Conservation (phyloP, 2,329 filamentous ascomycete genomes). For the Penicillium sp. region DNA sequence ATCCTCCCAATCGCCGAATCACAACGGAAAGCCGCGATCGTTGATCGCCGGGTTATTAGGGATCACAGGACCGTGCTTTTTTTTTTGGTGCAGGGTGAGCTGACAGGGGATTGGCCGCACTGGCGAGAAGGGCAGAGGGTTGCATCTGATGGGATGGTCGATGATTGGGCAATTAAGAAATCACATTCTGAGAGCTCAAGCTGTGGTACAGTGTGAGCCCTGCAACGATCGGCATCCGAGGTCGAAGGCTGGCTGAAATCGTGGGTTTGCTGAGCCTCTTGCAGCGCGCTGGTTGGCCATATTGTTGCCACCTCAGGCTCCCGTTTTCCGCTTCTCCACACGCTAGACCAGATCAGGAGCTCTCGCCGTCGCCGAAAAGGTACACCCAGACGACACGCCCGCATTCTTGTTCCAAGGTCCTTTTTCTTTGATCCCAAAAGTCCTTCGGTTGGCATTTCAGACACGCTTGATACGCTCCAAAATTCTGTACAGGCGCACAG, state of each 20-base stretch:
- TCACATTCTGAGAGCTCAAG: neutral
- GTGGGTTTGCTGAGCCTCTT: neutral
- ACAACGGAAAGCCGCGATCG: neutral
- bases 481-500: neutral
- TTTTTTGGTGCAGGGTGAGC: neutral
- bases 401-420: neutral
- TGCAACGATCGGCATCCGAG: neutral
- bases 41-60: neutral
- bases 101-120: neutral
- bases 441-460: neutral
- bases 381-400: neutral
- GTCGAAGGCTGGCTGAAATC: neutral
- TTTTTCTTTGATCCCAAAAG: neutral
- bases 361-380: neutral
- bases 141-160: neutral
- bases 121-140: neutral
- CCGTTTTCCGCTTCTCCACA: neutral
- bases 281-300: neutral
- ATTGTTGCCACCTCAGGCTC: neutral
- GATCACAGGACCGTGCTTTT: neutral
- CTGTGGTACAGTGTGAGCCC: neutral
- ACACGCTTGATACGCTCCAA: neutral
- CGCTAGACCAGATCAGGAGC: neutral
- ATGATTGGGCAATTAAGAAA: neutral
- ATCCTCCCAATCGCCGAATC: neutral